Evolutionary conservation across 257 asterid genomes (phyloP), one percentile per base, ranked within the genome.

Genomic region (Perilla frutescens): DNA sequence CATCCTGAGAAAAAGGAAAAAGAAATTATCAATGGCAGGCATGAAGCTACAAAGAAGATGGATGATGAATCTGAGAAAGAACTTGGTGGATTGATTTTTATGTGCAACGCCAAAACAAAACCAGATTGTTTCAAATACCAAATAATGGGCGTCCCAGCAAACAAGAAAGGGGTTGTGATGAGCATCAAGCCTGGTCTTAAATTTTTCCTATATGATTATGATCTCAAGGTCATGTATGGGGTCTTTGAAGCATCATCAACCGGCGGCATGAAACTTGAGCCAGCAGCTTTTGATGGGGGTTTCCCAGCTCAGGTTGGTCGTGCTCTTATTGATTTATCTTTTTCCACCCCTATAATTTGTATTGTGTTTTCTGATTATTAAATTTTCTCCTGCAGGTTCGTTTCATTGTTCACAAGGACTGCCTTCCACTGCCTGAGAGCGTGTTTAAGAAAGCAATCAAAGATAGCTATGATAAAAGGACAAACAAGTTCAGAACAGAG

Each of bases 201-300:
- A 79, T 87, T 90, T 55, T 95, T 92, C 82, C 97, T 95, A 45
- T 95, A 81, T 69, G 97, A 95, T 80, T 89, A 92, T 77, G 96
- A 95, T 85, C 92, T 88, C 70, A 92, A 76, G 86, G 82, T 92
- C 74, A 36, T 95, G 96, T 92, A 95, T 82, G 99, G 99, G 37
- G 77, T 90, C 60, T 95, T 70, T 39, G 92, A 90, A 84, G 98
- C 98, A 13, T 73, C 98, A 12, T 92, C 99, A 26, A 49, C 85
- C 36, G 98, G 99, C 60, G 97, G 99, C 70, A 87, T 90, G 90
- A 88, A 85, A 74, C 96, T 95, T 34, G 97, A 92, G 68, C 97
- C 98, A 32, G 53, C 77, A 62, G 99, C 98, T 51, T 95, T 87
- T 62, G 89, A 87, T 76, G 99, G 98, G 66, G 90, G 73, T 44